Conservation (phyloP, 2,329 filamentous ascomycete species). For the Coniochaeta pulveracea region DNA sequence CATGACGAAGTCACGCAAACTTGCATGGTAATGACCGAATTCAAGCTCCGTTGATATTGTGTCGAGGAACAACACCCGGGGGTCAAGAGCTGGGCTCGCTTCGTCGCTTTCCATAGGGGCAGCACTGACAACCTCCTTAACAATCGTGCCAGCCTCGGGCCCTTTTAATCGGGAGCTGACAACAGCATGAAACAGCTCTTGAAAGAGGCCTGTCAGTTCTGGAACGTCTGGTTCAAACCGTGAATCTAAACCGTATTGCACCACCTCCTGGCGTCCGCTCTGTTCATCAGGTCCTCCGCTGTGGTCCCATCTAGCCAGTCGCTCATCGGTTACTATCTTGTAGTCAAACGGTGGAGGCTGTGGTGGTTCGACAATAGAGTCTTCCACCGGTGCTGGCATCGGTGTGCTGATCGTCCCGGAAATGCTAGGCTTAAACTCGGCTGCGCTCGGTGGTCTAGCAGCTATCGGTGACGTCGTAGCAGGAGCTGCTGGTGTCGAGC, state of each 20-base stretch:
- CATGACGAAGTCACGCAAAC: slow-evolving; percentile 56
- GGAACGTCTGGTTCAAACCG: slow-evolving; percentile 56
- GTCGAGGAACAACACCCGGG: slow-evolving; percentile 68
- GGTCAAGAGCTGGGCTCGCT: slow-evolving; percentile 42
- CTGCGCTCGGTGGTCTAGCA: slow-evolving; percentile 24
- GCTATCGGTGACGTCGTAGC: slow-evolving; percentile 19
- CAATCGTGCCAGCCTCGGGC: slow-evolving; percentile 55
- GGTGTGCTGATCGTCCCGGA: too few relatives aligned
- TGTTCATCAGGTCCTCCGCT: too few relatives aligned
- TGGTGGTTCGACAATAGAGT: slow-evolving; percentile 12
- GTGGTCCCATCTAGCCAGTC: slow-evolving; percentile 55
- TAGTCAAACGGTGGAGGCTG: slow-evolving; percentile 63
- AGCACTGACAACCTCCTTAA: slow-evolving; percentile 62
- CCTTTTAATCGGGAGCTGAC: slow-evolving; percentile 58
- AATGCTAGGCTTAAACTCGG: too few relatives aligned
- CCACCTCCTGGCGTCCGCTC: slow-evolving; percentile 53
- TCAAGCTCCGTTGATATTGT: slow-evolving; percentile 70
- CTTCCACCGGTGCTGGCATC: too few relatives aligned
- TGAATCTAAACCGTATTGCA: slow-evolving; percentile 53
- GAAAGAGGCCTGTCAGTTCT: slow-evolving; percentile 61
- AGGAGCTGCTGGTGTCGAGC: slow-evolving; percentile 9
- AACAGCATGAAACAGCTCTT: slow-evolving; percentile 72
- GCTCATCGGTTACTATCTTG: slow-evolving; percentile 61
- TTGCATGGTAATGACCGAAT: slow-evolving; percentile 30
- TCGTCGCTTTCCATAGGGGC: slow-evolving; percentile 38